Conservation (phyloP, 805 yeast species). For the Saccharomycopsis selenospora region DNA sequence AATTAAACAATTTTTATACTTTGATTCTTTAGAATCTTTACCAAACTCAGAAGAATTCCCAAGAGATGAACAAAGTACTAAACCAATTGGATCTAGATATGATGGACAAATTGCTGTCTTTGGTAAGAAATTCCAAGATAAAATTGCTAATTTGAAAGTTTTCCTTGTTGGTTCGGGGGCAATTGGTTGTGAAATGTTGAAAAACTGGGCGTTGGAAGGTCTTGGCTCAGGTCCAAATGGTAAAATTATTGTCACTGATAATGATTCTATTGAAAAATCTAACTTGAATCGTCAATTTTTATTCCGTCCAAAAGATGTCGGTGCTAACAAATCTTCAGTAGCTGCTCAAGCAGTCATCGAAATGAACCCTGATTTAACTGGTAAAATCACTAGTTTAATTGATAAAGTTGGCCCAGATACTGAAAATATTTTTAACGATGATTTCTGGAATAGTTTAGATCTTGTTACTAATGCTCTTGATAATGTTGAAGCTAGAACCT, state of each 20-base stretch:
- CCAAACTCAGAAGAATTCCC: slow-evolving; percentile 53
- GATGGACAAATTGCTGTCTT: slow-evolving; percentile 95
- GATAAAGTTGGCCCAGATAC: slow-evolving; percentile 95
- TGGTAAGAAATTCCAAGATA: slow-evolving; percentile 70
- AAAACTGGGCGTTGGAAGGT: slow-evolving; percentile 97
- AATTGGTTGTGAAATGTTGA: slow-evolving; percentile 97
- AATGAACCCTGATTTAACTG: slow-evolving; percentile 80
- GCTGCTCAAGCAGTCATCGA: slow-evolving; percentile 77
- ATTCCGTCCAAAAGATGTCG: slow-evolving; percentile 92
- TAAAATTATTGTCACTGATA: slow-evolving; percentile 79
- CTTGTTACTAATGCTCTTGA: slow-evolving; percentile 95
- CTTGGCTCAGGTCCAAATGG: slow-evolving; percentile 90
- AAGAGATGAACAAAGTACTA: slow-evolving; percentile 64
- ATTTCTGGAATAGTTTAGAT: slow-evolving; percentile 78
- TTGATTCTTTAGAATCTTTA: slow-evolving; percentile 87
- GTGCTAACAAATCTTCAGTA: slow-evolving; percentile 80
- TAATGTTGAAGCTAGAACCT: slow-evolving; percentile 95
- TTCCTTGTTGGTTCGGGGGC: slow-evolving; percentile 98
- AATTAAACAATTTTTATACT: slow-evolving; percentile 82
- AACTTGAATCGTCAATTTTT: slow-evolving; percentile 94
- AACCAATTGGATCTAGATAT: slow-evolving; percentile 75
- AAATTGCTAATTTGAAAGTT: slow-evolving; percentile 67
- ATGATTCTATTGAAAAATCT: slow-evolving; percentile 90
- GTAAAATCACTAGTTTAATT: slow-evolving; percentile 65
- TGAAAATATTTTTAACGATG: slow-evolving; percentile 76